Evolutionary conservation across 1,284 basidiomycete genomes (phyloP).

Genomic region (Stereum hirsutum): DNA sequence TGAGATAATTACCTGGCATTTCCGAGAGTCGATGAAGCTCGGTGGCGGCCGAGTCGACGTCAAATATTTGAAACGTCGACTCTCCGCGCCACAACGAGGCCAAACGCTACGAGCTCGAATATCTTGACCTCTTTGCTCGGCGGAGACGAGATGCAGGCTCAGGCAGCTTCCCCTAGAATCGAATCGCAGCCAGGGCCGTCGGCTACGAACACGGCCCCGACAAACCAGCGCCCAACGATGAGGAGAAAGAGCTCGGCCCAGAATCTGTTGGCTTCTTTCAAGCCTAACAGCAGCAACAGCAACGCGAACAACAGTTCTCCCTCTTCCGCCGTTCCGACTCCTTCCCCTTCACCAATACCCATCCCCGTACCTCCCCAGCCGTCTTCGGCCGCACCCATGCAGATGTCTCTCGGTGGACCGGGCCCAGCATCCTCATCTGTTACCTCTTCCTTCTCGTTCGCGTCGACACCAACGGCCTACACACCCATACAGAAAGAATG

Average conservation of each 20-base stretch:
- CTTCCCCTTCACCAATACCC: conserved; percentile 3
- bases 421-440: background rate
- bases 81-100: no score
- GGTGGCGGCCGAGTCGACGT: no score
- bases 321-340: conserved; percentile 19
- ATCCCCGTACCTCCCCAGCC: conserved; percentile 12
- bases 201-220: no score
- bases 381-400: conserved; percentile 17
- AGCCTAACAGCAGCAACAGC: conserved; percentile 23
- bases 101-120: no score
- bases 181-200: no score
- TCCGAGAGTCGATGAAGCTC: no score
- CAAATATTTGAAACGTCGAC: no score
- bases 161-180: no score
- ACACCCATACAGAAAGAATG: conserved; percentile 48
- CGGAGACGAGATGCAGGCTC: no score
- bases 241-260: conserved; percentile 79
- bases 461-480: conserved; percentile 25
- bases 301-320: conserved; percentile 22
- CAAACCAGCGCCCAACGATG: conserved; percentile 46
- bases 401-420: background rate
- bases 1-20: no score
- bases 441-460: background rate
- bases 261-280: conserved; percentile 74
- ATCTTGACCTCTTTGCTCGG: no score